Evolutionary conservation across 345 rosid genomes (phyloP), one percentile per base, ranked within the genome.

Genomic region (Leavenworthia alabamica): DNA sequence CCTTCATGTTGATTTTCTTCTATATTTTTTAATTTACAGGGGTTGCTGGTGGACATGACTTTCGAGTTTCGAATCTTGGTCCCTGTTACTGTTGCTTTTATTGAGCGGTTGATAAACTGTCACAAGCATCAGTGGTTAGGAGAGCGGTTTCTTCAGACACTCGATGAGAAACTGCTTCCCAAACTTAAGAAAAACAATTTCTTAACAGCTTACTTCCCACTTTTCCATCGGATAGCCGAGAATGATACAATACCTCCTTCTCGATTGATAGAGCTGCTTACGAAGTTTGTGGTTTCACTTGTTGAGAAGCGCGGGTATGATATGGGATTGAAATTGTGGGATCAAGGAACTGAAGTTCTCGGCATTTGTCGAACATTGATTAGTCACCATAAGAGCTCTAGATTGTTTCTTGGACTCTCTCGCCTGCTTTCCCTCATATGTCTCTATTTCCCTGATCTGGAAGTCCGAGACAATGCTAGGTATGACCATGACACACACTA

Each of bases 381-480:
- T 81, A 76, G 80, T 79, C 84, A 89, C 56, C 99, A 85, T 76
- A 78, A 70, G 40, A 81, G 88, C 78, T 89, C 99, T 71, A 84
- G 97, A 64, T 72, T 93, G 77, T 93, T 86, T 79, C 77, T 83
- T 71, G 76, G 86, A 32, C 78, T 93, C 64, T 89, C 94, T 52
- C 91, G 60, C 20, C 97, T 93, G 57, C 86, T 93, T 64, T 81
- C 96, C 41, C 86, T 86, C 72, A 77, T 75, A 53, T 93, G 95
- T 82, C 87, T 86, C 29, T 86, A 85, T 73, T 89, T 83, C 71
- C 99, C 99, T 41, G 97, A 93, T 71, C 70, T 93, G 70, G 99
- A 93, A 76, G 95, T 89, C 58, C 88, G 99, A 16, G 99, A 89
- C 76, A 77, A 74, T 62, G 97, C 95, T 59, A 86, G 98, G 98